Base-by-base conservation (phyloP, 1,284 basidiomycete genomes). In the Leccinum pachyderme region DNA sequence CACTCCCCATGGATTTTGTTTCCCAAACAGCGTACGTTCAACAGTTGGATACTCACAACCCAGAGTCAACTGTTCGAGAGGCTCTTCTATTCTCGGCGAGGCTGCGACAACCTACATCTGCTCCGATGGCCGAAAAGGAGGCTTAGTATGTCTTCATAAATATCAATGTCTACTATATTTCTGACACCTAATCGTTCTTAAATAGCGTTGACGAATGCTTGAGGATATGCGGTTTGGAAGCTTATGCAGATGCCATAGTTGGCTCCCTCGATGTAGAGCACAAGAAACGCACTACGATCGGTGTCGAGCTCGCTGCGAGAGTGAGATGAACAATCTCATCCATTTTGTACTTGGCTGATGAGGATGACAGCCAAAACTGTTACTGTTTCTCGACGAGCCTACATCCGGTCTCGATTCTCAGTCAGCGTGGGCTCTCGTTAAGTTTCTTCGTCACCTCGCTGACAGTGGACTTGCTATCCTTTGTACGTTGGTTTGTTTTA, bases 361-460 rank as follows among this genome's bases (percentile, higher is more conserved):
- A n/a, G 5, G 32, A 49, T 4, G 60, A 39, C 31, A 84, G 81
- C 89, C 89, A 0, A 80, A 80, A 66, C 76, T 92, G 3, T 76
- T 95, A 0, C 79, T 94, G 22, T 93, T 94, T 79, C 76, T 92
- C 52, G 91, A 93, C 63, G 90, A 93, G 67, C 85, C 86, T 0
- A 91, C 88, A 0, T 90, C 89, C 24, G 92, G 93, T 52, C 77
- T 95, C n/a, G 92, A 95, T 68, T 92, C 91, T 6, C 92, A 94
- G 67, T 88, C 85, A 53, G 91, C 93, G 0, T 94, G 89, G 87
- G 88, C 87, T 18, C 91, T 95, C 62, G 80, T 92, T 52, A 76
- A 79, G 2, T 86, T 94, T 68, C 77, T 95, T 54, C 81, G 87
- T 24, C 82, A 86, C 56, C 81, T 95, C 9, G 89, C 93, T 7